Percentiles rank a stretch among this genome's conserved stretches.
Conservation (phyloP, 73 alveolate genomes). For the Effrenium voratum region DNA sequence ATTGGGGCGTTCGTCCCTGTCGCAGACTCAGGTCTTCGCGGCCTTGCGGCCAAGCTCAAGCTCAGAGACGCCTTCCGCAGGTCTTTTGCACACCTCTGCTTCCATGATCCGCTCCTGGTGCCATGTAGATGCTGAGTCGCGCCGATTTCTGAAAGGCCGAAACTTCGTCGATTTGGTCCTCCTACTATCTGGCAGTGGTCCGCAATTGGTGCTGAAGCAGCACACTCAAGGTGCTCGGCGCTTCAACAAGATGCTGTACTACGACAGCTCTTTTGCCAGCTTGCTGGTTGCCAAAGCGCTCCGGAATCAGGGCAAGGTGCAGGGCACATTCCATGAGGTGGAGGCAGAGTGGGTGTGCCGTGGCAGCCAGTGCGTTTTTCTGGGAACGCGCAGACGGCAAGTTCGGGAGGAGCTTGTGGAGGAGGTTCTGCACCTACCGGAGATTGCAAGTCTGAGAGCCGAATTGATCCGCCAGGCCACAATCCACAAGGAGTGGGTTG, state of each 20-base stretch:
- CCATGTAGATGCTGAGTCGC: not conserved
- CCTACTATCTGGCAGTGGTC: not conserved
- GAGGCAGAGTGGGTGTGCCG: not conserved
- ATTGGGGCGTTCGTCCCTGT: not conserved
- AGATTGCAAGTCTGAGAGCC: not conserved
- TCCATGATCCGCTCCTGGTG: not conserved
- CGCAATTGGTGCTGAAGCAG: not conserved
- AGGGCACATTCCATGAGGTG: not conserved
- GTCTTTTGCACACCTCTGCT: not conserved
- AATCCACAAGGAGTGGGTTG: not conserved
- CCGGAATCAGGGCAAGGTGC: not conserved
- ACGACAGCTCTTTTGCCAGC: not conserved
- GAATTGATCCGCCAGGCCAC: not conserved
- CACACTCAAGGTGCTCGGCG: conserved; percentile 1
- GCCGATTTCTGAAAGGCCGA: not conserved
- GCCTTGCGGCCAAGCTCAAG: not conserved
- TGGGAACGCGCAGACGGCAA: not conserved
- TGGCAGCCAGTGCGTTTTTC: not conserved
- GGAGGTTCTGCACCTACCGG: not conserved
- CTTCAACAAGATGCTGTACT: conserved; percentile 8
- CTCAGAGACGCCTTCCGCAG: no score
- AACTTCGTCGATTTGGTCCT: conserved; percentile 11
- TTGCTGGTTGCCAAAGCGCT: conserved; percentile 13
- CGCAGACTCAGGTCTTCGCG: not conserved
- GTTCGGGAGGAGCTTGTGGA: not conserved